These are phyloP conservation scores for Selaginella moellendorffii DNA, from an alignment of 75 land plant species.

Conservation along the genomic window DNA sequence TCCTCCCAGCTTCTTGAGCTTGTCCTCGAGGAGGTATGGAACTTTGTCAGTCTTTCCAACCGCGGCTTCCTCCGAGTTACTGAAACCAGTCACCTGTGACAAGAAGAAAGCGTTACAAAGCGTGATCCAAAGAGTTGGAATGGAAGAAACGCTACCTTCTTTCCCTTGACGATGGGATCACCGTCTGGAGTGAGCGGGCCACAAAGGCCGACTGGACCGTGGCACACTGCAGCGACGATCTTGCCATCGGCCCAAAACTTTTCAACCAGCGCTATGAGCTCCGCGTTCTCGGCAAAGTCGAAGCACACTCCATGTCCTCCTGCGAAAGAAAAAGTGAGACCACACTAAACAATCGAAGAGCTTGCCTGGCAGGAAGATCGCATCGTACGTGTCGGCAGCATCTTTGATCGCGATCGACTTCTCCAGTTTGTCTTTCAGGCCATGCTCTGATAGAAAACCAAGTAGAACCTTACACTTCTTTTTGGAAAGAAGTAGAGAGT, in stretches of 20 bases:
- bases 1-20: constrained; percentile 26
- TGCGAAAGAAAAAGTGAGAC: constrained; percentile 5
- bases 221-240: constrained; percentile 26
- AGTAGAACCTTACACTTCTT: background rate
- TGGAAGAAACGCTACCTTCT: constrained; percentile 15
- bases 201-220: constrained; percentile 26
- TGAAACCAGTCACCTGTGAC: constrained; percentile 22
- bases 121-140: background rate
- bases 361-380: constrained; percentile 25
- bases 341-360: background rate
- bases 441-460: constrained; percentile 3
- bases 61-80: constrained; percentile 28
- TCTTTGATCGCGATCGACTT: constrained; percentile 16
- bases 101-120: background rate
- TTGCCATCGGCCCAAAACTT: constrained; percentile 26
- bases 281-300: constrained; percentile 19
- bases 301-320: constrained; percentile 31
- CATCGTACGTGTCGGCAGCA: constrained; percentile 20
- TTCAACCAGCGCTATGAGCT: constrained; percentile 15
- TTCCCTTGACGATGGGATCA: constrained; percentile 23
- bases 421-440: constrained; percentile 18
- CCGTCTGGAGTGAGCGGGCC: constrained; percentile 18
- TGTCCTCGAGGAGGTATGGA: constrained; percentile 25
- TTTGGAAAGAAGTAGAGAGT: background rate
- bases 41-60: constrained; percentile 20